Evolutionary conservation across 1,284 basidiomycete genomes (phyloP).

Genomic region (Apiotrichum laibachii): DNA sequence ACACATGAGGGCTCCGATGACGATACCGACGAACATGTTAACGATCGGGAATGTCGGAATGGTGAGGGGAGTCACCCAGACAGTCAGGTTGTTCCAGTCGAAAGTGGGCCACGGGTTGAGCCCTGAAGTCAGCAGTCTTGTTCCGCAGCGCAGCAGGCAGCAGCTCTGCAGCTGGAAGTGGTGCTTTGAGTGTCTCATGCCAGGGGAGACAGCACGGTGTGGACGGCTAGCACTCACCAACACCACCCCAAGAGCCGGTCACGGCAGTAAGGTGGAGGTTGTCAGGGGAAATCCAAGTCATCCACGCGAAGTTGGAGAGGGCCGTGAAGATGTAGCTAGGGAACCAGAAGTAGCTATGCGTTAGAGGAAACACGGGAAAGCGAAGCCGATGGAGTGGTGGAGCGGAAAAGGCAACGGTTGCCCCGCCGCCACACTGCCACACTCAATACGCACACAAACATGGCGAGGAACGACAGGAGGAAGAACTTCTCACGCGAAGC

Average conservation of each 20-base stretch:
- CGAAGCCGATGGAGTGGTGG: too few species aligned
- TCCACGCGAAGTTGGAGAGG: slow-evolving; percentile 59
- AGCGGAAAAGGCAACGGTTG: too few species aligned
- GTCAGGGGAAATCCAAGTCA: slow-evolving; percentile 58
- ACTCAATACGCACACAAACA: slow-evolving; percentile 25
- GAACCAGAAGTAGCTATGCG: slow-evolving; percentile 33
- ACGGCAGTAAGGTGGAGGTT: slow-evolving; percentile 23
- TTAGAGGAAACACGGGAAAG: too few species aligned
- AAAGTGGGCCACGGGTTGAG: slow-evolving; percentile 43
- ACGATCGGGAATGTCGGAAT: slow-evolving; percentile 36
- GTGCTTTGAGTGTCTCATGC: too few species aligned
- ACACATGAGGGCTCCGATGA: slow-evolving; percentile 4
- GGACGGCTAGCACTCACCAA: slow-evolving; percentile 21
- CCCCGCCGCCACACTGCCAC: too few species aligned
- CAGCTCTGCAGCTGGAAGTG: too few species aligned
- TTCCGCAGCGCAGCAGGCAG: too few species aligned
- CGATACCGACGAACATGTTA: slow-evolving; percentile 35
- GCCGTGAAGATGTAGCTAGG: slow-evolving; percentile 46
- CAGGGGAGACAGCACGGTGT: too few species aligned
- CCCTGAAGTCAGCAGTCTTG: too few species aligned
- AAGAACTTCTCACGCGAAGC: slow-evolving; percentile 44
- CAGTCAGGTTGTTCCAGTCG: slow-evolving; percentile 24
- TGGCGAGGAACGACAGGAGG: slow-evolving; percentile 29
- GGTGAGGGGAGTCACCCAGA: slow-evolving; percentile 22
- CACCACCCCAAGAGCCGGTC: slow-evolving; percentile 28